Base-by-base conservation (phyloP, 2,329 filamentous ascomycete genomes). In the Trichoderma atrobrunneum region DNA sequence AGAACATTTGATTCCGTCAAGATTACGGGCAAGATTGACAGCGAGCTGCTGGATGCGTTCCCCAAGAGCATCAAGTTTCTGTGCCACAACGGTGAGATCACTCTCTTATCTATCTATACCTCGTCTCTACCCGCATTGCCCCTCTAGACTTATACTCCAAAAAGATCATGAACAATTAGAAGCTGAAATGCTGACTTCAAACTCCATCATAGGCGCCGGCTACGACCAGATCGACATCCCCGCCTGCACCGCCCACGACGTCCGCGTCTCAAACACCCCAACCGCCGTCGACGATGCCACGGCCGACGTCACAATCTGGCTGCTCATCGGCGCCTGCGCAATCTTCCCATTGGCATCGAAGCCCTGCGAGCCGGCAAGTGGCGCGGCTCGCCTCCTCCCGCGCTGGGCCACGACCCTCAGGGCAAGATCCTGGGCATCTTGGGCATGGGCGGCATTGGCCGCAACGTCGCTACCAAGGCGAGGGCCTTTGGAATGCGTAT, bases 371-470 rank as follows among this genome's bases (percentile, higher is more conserved):
- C 86, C 26, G 90, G 91, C 1, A 83, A 88, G 72, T 97, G 92
- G 91, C 86, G 89, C 67, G 92, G 92, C 5, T 79, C 81, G 5
- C 84, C 85, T 3, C 80, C 84, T 7, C 86, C 87, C 1, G 85
- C 90, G 0, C 82, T 90, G 7, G 93, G 93, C 14, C 92, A 93
- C 78, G 93, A 96, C 78, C 93, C 93, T 1, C 86, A 92, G 80
- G 92, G 92, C 43, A 96, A 95, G 81, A 84, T 90, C 1, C 85
- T 97, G 6, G 93, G 93, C 0, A 94, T 97, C 73, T 80, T 97
- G 54, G 93, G 93, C 7, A 95, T 96, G 93, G 93, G 93, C 24
- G 93, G 93, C 3, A 96, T 97, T 73, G 93, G 94, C 0, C 85
- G 91, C 43, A 93, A 94, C 77, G 81, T 96, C 76, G 93, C 91